Base-by-base conservation (phyloP, 257 asterid species). In the Plectranthus barbatus region DNA sequence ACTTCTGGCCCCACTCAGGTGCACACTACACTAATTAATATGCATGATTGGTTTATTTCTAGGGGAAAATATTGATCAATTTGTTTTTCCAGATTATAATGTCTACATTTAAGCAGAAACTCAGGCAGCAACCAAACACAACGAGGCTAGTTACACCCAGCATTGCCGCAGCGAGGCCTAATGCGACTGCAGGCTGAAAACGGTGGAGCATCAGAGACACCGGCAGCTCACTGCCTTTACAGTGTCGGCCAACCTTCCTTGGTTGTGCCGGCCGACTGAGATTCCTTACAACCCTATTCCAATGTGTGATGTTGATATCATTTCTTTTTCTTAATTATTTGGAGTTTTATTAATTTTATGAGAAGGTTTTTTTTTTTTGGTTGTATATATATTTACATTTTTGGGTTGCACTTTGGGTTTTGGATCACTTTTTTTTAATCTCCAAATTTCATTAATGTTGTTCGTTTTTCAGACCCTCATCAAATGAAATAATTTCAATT, bases 1-100 rank as follows among this genome's bases (percentile, higher is more conserved):
- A 80, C 76, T 0, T 67, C 66, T 9, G 69, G 64, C 3, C 85
- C 82, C 5, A 76, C 76, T 67, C 71, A 49, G 7, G 84, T 72
- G 48, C 17, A 14, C 19, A 39, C 10, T 36, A 36, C 9, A 36
- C 9, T 2, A n/a, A n/a, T n/a, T n/a, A n/a, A n/a, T n/a, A n/a
- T n/a, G 0, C 5, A 26, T 26, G n/a, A n/a, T n/a, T n/a, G n/a
- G n/a, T n/a, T n/a, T n/a, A n/a, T n/a, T n/a, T 23, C 1, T 23
- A 1, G 29, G 4, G 4, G 4, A 23, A 23, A 4, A 1, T 31
- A 1, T 6, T 31, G 6, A 31, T 31, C 6, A 31, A 31, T 36
- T 9, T 36, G 12, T 37, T 37, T 37, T 12, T 64, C 7, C 62
- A 75, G 79, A 49, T 75, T 4, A 33, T 75, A 41, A 13, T 75